Evolutionary conservation across 2,329 filamentous ascomycete species (phyloP).

Genomic region (Fusarium mangiferae): DNA sequence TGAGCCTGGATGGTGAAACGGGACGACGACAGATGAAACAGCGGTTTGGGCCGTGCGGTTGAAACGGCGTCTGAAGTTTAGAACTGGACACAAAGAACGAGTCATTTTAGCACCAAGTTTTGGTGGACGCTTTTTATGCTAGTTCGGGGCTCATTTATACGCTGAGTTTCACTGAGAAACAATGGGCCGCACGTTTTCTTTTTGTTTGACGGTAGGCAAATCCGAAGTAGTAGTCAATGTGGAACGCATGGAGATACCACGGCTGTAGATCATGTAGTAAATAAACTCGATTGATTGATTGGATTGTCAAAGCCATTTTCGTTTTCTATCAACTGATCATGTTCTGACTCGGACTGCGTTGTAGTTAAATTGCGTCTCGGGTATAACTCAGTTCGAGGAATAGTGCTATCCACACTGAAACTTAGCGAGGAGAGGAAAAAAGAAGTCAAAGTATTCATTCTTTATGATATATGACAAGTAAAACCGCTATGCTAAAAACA

Average conservation of each 20-base stretch:
- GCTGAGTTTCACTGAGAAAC: constrained; percentile 14
- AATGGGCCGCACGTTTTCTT: neutral
- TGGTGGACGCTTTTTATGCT: neutral
- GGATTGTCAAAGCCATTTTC: neutral
- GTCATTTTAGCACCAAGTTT: neutral
- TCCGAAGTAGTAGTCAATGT: constrained; percentile 7
- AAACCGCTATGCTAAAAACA: neutral
- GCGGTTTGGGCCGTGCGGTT: constrained; percentile 11
- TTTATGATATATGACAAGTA: neutral
- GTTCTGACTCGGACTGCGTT: neutral
- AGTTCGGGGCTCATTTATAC: neutral
- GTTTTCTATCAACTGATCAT: neutral
- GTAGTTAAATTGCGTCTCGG: constrained; percentile 15
- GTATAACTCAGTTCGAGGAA: constrained; percentile 1
- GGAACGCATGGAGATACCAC: neutral
- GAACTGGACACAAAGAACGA: neutral
- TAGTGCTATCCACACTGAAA: neutral
- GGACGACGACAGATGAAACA: constrained; percentile 23
- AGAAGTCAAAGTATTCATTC: neutral
- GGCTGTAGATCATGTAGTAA: neutral
- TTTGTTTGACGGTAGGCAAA: constrained; percentile 5
- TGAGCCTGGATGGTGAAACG: constrained; percentile 29
- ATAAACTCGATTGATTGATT: neutral
- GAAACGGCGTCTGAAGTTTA: constrained; percentile 2
- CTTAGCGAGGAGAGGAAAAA: neutral